Base-by-base conservation (phyloP, 768 basidiomycete species). In the Galerina marginata region DNA sequence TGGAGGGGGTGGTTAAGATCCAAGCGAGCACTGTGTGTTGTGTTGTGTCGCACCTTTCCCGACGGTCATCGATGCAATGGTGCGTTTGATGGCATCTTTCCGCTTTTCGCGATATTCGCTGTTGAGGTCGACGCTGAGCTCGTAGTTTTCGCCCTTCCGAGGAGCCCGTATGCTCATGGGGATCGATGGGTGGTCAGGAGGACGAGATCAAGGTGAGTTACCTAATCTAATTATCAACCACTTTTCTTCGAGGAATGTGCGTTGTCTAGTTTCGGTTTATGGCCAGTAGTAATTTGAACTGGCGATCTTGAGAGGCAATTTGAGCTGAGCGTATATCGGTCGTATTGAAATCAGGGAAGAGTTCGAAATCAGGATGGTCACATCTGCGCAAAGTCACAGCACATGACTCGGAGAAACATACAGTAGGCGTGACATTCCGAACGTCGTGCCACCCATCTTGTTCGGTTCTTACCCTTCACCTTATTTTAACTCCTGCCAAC, bases 31-130 rank as follows among this genome's bases (percentile, higher is more conserved):
- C 9, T 44, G 15, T 45, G 50, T 48, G n/a, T 23, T 43, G 23
- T 29, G n/a, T 20, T n/a, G 33, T 26, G 44, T 67, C 80, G 69
- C 71, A 90, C 95, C 96, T 87, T 99, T 99, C 56, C 96, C 95
- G 64, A 99, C 95, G 1, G 97, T 99, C 93, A 99, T 98, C 63
- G 95, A 96, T 55, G 97, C 96, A 73, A 99, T 98, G 66, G 93
- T 90, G 54, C 90, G 85, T 79, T 99, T 99, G 80, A 99, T 99
- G 3, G 96, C 97, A 88, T 99, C 96, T 77, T 97, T 98, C 64
- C 96, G 84, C 73, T 92, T 92, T 67, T 97, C 94, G 62, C 89
- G 86, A 78, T 96, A 98, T 71, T 97, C 93, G 71, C 93, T 95
- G 77, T 99, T 99, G 68, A 99, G 87, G 78, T 99, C 96, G 57